Conservation (phyloP, 140 eudicot species). For the Stevia rebaudiana region DNA sequence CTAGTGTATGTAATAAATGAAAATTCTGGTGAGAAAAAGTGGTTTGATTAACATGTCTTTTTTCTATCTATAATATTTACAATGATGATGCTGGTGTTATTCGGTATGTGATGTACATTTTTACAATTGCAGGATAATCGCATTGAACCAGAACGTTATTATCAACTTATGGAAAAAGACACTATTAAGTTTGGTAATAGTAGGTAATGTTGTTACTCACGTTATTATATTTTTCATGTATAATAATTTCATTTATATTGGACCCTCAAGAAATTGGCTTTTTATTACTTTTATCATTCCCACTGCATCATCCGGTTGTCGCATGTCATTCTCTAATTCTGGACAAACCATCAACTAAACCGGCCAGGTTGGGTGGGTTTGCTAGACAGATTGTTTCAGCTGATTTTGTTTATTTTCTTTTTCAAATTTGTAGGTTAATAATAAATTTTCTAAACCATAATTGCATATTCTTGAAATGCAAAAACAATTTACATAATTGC, state of each 20-base stretch:
- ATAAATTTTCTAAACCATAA: neutral
- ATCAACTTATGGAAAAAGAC: conserved; percentile 81
- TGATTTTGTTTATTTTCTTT: neutral
- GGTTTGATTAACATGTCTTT: neutral
- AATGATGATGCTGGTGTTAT: conserved; percentile 1
- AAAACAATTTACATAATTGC: too few species aligned
- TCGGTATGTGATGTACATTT: conserved; percentile 7
- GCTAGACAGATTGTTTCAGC: neutral
- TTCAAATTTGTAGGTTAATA: neutral
- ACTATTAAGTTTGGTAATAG: conserved; percentile 86
- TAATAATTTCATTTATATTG: neutral
- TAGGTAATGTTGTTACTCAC: conserved; percentile 42
- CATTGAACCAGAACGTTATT: conserved; percentile 81
- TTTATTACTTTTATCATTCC: neutral
- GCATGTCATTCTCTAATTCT: neutral
- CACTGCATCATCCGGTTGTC: neutral
- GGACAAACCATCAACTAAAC: too few species aligned
- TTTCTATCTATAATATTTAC: neutral
- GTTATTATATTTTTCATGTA: neutral
- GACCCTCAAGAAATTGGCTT: neutral
- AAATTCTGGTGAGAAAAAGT: neutral
- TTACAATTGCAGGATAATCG: conserved; percentile 62
- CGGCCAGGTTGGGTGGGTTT: neutral
- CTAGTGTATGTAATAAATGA: neutral
- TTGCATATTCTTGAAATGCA: neutral